Conservation (phyloP, 2,329 filamentous ascomycete species). For the Lecanicillium sp. region DNA sequence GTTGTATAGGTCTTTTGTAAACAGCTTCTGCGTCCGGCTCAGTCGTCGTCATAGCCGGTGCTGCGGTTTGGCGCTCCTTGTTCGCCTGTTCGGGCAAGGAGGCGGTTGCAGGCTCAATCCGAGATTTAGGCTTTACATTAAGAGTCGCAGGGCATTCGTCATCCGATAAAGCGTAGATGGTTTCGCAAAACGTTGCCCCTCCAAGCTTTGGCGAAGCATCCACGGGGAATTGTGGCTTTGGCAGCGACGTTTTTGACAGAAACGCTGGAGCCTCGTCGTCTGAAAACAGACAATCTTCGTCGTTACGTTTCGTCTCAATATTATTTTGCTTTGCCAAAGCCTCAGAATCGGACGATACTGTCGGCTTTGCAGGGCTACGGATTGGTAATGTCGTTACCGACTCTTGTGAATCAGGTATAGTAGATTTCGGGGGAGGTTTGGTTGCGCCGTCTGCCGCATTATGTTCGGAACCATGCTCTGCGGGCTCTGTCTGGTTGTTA, state of each 20-base stretch:
- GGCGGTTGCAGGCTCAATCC: too few relatives aligned
- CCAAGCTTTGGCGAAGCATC: neutral
- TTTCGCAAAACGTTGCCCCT: slow-evolving; percentile 1
- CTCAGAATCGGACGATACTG: neutral
- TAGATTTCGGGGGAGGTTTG: neutral
- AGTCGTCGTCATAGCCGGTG: too few relatives aligned
- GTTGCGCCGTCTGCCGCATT: neutral
- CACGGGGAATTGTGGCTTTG: neutral
- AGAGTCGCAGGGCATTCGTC: slow-evolving; percentile 25
- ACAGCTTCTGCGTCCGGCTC: too few relatives aligned
- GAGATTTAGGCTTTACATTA: too few relatives aligned
- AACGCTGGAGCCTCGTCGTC: neutral
- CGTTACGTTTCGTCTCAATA: too few relatives aligned
- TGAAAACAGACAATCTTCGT: neutral
- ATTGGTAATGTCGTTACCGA: slow-evolving; percentile 2
- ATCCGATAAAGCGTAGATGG: slow-evolving; percentile 22
- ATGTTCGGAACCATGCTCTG: neutral
- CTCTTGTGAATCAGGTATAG: slow-evolving; percentile 9
- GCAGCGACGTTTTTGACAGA: neutral
- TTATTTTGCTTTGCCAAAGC: too few relatives aligned
- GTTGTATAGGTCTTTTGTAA: too few relatives aligned
- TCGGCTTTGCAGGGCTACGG: slow-evolving; percentile 3
- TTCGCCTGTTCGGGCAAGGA: too few relatives aligned
- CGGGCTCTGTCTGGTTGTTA: neutral
- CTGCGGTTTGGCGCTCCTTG: too few relatives aligned